phyloP scores from a whole-genome alignment of 805 yeast species.

The Metschnikowia lochheadii region DNA sequence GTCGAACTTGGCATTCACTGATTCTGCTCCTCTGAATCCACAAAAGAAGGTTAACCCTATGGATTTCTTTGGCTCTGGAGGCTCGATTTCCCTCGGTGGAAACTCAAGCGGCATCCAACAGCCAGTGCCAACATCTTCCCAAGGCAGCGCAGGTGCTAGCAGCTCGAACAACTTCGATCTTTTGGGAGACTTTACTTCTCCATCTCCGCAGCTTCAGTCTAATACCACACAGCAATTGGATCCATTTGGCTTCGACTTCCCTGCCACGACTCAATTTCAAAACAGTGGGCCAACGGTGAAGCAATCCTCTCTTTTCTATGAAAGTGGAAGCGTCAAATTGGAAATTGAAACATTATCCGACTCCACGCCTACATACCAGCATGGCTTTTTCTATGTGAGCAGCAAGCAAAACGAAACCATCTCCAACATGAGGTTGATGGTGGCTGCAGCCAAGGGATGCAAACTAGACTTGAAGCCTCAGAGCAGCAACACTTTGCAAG shows the following conservation, averaged over 20 bases:
- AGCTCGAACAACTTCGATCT: constrained; percentile 21
- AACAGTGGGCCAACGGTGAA: constrained; percentile 10
- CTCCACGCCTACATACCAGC: constrained; percentile 26
- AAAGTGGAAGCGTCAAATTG: constrained; percentile 46
- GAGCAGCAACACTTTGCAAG: constrained; percentile 49
- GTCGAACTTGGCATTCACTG: constrained; percentile 55
- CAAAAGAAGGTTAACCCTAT: constrained; percentile 24
- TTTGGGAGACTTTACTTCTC: constrained; percentile 37
- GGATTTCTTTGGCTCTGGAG: constrained; percentile 50
- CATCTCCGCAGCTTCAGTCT: constrained; percentile 37
- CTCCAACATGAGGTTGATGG: constrained; percentile 50
- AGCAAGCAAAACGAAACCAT: constrained; percentile 46
- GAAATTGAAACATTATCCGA: constrained; percentile 39
- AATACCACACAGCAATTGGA: constrained; percentile 30
- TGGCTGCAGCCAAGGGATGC: constrained; percentile 69
- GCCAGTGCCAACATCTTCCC: constrained; percentile 15
- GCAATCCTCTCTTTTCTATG: constrained; percentile 30
- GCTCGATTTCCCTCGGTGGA: constrained; percentile 40
- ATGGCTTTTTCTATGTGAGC: constrained; percentile 48
- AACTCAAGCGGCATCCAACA: constrained; percentile 16
- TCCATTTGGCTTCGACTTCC: constrained; percentile 40
- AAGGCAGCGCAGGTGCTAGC: background rate
- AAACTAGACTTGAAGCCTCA: constrained; percentile 59
- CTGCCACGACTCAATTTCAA: constrained; percentile 33
- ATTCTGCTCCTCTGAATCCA: constrained; percentile 19